A percentile compares a stretch with the other conserved stretches of the same genome.
phyloP scores from a whole-genome alignment of 768 basidiomycete species.

The Lyophyllum atratum region DNA sequence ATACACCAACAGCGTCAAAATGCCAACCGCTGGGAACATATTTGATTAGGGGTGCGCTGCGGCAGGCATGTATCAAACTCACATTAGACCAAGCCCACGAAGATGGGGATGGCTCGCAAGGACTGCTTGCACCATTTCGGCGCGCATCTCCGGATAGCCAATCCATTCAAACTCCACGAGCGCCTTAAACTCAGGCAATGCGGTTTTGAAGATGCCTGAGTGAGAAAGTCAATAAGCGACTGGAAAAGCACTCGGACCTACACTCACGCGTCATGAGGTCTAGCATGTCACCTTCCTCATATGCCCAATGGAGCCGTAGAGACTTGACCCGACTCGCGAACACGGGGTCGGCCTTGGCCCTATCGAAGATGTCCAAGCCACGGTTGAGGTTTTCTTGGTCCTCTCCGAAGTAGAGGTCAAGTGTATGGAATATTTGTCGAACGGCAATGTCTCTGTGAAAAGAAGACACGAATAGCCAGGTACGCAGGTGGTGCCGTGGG shows the following conservation, averaged over 20 bases:
- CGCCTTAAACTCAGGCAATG: constrained; percentile 63
- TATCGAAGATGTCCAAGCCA: constrained; percentile 67
- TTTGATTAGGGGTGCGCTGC: background rate
- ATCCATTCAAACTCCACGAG: constrained; percentile 74
- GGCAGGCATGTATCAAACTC: constrained; percentile 15
- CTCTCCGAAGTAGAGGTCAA: constrained; percentile 70
- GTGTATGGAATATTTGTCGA: constrained; percentile 64
- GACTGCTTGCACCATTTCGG: constrained; percentile 65
- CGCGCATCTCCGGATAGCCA: constrained; percentile 71
- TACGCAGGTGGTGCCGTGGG: constrained; percentile 67
- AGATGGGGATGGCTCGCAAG: constrained; percentile 55
- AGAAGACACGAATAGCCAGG: constrained; percentile 65
- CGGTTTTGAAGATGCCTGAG: constrained; percentile 60
- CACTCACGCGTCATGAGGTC: constrained; percentile 42
- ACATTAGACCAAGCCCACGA: constrained; percentile 62
- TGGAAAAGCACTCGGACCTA: background rate
- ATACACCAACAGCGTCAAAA: constrained; percentile 71
- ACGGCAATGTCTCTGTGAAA: constrained; percentile 68
- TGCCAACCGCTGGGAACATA: constrained; percentile 57
- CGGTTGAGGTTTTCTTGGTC: constrained; percentile 61
- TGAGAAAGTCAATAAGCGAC: background rate
- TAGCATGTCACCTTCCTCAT: constrained; percentile 68
- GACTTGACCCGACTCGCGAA: constrained; percentile 63
- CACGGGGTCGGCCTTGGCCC: constrained; percentile 59
- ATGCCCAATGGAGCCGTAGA: constrained; percentile 67